Evolutionary conservation across 305 asterid genomes (phyloP).

Genomic region (Rubia tinctorum): DNA sequence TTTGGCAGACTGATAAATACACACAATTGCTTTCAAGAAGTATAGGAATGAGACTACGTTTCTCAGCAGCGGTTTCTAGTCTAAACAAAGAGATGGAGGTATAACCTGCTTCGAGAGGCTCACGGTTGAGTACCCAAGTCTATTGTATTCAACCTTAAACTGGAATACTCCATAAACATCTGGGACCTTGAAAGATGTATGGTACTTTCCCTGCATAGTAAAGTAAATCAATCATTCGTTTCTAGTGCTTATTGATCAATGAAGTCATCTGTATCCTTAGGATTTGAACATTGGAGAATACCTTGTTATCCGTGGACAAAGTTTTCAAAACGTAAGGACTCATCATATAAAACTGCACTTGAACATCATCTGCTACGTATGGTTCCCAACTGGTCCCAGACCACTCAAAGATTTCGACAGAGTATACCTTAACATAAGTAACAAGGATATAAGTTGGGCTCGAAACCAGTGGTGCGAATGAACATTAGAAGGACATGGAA

Average conservation of each 20-base stretch:
- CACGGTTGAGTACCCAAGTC: slow-evolving; percentile 66
- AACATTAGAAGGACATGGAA: slow-evolving; percentile 4
- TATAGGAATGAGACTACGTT: not conserved
- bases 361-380: slow-evolving; percentile 68
- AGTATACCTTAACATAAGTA: slow-evolving; percentile 48
- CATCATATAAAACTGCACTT: slow-evolving; percentile 92
- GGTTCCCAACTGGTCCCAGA: slow-evolving; percentile 78
- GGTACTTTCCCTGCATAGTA: slow-evolving; percentile 53
- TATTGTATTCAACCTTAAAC: slow-evolving; percentile 75
- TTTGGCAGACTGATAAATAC: not conserved
- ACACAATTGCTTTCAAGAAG: not conserved
- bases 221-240: not conserved
- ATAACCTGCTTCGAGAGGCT: slow-evolving; percentile 71
- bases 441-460: slow-evolving; percentile 11
- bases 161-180: slow-evolving; percentile 91
- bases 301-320: slow-evolving; percentile 70
- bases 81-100: slow-evolving; percentile 12
- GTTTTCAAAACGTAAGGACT: slow-evolving; percentile 86
- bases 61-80: not conserved
- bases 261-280: not conserved
- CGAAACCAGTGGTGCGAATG: slow-evolving; percentile 8
- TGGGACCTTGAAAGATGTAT: slow-evolving; percentile 75
- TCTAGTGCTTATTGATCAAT: not conserved
- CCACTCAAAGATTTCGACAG: slow-evolving; percentile 74
- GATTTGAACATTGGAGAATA: slow-evolving; percentile 22